These are phyloP conservation scores for Glonium stellatum DNA, from an alignment of 495 filamentous ascomycete species.

Conservation along the genomic window DNA sequence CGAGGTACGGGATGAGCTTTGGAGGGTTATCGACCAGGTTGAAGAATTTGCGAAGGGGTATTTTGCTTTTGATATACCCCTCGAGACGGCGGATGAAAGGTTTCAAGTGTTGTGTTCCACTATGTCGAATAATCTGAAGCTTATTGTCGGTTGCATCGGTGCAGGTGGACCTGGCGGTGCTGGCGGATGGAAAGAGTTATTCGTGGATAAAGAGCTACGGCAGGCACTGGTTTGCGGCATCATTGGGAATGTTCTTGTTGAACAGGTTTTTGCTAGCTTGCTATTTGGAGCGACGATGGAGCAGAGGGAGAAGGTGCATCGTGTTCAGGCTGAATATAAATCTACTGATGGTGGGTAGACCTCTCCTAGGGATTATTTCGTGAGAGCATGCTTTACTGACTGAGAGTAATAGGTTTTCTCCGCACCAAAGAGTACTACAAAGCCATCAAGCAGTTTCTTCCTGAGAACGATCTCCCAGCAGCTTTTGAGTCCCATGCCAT, in stretches of 20 bases:
- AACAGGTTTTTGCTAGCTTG: constrained; percentile 16
- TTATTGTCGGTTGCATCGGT: constrained; percentile 16
- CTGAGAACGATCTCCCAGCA: constrained; percentile 4
- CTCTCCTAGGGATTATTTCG: background rate
- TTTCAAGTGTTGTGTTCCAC: background rate
- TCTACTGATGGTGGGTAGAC: constrained; percentile 16
- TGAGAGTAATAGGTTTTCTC: constrained; percentile 11
- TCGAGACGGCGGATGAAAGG: background rate
- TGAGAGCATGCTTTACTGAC: background rate
- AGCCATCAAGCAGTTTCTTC: background rate
- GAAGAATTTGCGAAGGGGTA: constrained; percentile 5
- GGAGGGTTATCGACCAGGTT: constrained; percentile 16
- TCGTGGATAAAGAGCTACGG: constrained; percentile 4
- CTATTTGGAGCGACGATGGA: constrained; percentile 15
- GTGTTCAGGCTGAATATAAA: constrained; percentile 4
- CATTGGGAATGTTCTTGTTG: constrained; percentile 21
- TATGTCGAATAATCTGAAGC: constrained; percentile 9
- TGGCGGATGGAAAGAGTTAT: constrained; percentile 17
- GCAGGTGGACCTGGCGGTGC: constrained; percentile 18
- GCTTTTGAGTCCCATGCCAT: constrained; percentile 10
- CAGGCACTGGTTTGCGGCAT: constrained; percentile 14
- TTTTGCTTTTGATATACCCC: background rate
- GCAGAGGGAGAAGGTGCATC: background rate
- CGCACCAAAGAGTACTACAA: constrained; percentile 9
- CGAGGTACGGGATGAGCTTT: constrained; percentile 20